Evolutionary conservation across 805 yeast genomes (phyloP), one percentile per base, ranked within the genome.

Genomic region (Danielia reshetovae): DNA sequence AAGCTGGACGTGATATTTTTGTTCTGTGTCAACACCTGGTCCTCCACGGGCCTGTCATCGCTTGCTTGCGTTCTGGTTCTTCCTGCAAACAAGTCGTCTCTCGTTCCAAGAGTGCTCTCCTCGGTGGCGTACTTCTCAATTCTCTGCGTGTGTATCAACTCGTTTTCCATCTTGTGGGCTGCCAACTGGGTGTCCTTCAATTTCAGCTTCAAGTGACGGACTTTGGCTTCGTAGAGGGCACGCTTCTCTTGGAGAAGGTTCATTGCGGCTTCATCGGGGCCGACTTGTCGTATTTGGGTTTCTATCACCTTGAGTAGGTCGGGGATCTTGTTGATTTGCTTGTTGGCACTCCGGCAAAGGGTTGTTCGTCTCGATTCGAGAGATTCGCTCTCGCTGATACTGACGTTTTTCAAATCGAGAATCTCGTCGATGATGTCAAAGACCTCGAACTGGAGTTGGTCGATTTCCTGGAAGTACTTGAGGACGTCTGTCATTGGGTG

Each of bases 1-100:
- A 75, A 55, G 15, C 72, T 60, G 16, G 60, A 49, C 1, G 79
- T 72, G 29, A 75, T 68, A 35, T 61, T 56, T 24, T 65, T 59
- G 49, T 75, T 75, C 29, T 71, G 73, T 19, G 60, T 56, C 16
- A 72, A 51, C 5, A 75, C 51, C 43, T 68, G 68, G 15, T 71
- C 68, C 23, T 70, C 66, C 4, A 57, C 45, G 0, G 62, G 43
- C 17, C 57, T 41, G 26, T 59, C 50, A 4, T 32, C 14, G 16
- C 31, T 32, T 13, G 29, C 39, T 10, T 21, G 23, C 3, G 22
- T 7, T 11, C 30, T 10, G 6, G 42, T 29, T 13, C 45, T 16
- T 1, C 44, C 48, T 9, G 38, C 33, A 23, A 46, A 46, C 10
- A 46, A 35, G 19, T 37, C 40, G 16, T 17, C 28, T 21, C 30